Evolutionary conservation across 257 asterid genomes (phyloP), one percentile per base, ranked within the genome.

Genomic region (Ophiorrhiza pumila): DNA sequence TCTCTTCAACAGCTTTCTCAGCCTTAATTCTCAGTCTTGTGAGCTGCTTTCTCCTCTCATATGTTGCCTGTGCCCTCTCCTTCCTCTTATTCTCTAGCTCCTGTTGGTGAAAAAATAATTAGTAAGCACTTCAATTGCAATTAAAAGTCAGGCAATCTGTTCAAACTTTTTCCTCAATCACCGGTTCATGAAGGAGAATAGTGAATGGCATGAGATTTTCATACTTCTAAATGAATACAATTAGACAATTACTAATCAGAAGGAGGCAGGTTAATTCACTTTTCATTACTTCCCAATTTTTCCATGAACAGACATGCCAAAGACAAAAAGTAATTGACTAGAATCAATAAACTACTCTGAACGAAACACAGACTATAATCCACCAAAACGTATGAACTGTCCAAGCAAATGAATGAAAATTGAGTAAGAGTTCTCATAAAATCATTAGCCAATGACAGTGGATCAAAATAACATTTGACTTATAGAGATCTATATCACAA

Each of bases 21-120:
- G 83, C 84, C 70, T 76, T 80, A 55, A 71, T 43, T 62, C 84
- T 76, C 31, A 80, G 72, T 71, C 57, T 80, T 4, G 72, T 62
- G 14, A 80, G 71, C 60, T 80, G 84, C 84, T 80, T 80, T 76
- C 72, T 80, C 71, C 80, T 72, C 56, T 60, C 76, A 29, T 80
- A 76, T 8, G 76, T 56, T 4, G 52, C 76, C 67, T 79, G 83
- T 49, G 83, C 73, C 53, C 80, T 74, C 74, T 80, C 78, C 70
- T 76, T 76, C 47, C 84, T 80, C 78, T 80, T 80, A 23, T 72
- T 45, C 60, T 80, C 84, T 14, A 80, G 77, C 61, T 72, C 84
- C 84, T 80, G 76, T 65, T 8, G 32, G 32, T 6, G 8, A 61
- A 41, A 69, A 17, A 27, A 50, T 4, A 34, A 31, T 13, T 17